Base-by-base conservation (phyloP, 2,329 filamentous ascomycete genomes). In the Paecilomyces dactylethromorphus region DNA sequence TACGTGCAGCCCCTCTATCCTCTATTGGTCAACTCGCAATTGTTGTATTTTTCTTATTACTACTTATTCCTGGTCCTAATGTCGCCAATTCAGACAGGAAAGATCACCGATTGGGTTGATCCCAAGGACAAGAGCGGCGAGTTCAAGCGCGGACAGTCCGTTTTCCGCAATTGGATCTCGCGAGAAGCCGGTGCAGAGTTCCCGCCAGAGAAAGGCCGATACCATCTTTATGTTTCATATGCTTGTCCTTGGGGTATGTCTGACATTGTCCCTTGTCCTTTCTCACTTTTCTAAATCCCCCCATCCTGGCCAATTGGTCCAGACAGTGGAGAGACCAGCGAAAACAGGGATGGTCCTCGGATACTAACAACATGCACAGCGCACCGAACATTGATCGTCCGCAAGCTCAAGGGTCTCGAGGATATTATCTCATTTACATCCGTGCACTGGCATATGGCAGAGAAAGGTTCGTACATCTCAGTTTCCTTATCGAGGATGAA, bases 161-260 rank as follows among this genome's bases (percentile, higher is more conserved):
- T 86, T 58, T 97, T 97, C 78, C 87, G 94, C 60, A 85, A 89
- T 74, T 90, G 80, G 74, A 89, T 96, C 74, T 91, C 89, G 32
- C 84, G 82, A 62, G 84, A 90, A 66, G 76, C 85, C 0, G 87
- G 84, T 50, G 88, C 90, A 4, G 78, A 87, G 73, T 97, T 92
- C 66, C 89, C 91, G 4, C 84, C 91, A 0, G 93, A 97, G 77
- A 91, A 90, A 77, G 91, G 84, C 56, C 84, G 94, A 58, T 99
- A 99, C 74, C 94, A 99, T 77, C 85, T 99, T 67, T 99, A 93
- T 72, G 88, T 96, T 65, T 93, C 89, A 68, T 96, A 96, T 76
- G 92, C 92, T 6, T 97, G 92, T 75, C 92, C 92, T 3, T 97
- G 92, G 92, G 87, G 81, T 82, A 68, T 59, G 76, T 69, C 35